phyloP scores from a whole-genome alignment of 805 yeast species.

The Metschnikowia picachoensis region DNA sequence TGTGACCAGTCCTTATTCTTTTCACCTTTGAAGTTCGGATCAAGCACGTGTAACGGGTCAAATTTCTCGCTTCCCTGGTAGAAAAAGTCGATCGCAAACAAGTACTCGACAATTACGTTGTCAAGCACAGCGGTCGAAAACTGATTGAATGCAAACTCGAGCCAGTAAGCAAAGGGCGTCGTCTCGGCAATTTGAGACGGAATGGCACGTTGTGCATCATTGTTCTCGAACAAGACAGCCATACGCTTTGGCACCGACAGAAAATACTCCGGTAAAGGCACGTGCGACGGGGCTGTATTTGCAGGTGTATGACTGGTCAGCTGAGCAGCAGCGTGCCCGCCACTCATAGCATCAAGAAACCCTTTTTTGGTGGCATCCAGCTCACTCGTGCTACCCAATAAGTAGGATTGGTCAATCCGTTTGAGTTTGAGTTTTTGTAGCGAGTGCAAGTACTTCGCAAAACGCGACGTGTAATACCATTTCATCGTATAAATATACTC shows the following conservation, averaged over 20 bases:
- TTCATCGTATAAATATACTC: conserved; percentile 87
- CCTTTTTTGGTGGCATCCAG: conserved; percentile 15
- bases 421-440: conserved; percentile 59
- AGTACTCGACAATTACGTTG: conserved; percentile 72
- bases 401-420: conserved; percentile 50
- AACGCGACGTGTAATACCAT: conserved; percentile 86
- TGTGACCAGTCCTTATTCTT: conserved; percentile 29
- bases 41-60: conserved; percentile 20
- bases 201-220: conserved; percentile 43
- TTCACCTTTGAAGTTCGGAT: conserved; percentile 7
- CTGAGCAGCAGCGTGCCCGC: conserved; percentile 1
- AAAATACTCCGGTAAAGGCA: conserved; percentile 48
- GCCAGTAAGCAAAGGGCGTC: conserved; percentile 58
- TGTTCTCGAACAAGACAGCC: conserved; percentile 39
- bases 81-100: conserved; percentile 71
- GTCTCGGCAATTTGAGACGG: conserved; percentile 84
- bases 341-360: conserved; percentile 12
- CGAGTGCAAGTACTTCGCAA: conserved; percentile 71
- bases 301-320: background rate
- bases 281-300: conserved; percentile 7
- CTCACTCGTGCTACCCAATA: conserved; percentile 46
- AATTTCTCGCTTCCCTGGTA: conserved; percentile 40
- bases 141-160: conserved; percentile 71
- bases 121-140: conserved; percentile 71
- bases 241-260: conserved; percentile 53